Evolutionary conservation across 805 yeast species (phyloP).

Genomic region (Nakazawaea ishiwadae): DNA sequence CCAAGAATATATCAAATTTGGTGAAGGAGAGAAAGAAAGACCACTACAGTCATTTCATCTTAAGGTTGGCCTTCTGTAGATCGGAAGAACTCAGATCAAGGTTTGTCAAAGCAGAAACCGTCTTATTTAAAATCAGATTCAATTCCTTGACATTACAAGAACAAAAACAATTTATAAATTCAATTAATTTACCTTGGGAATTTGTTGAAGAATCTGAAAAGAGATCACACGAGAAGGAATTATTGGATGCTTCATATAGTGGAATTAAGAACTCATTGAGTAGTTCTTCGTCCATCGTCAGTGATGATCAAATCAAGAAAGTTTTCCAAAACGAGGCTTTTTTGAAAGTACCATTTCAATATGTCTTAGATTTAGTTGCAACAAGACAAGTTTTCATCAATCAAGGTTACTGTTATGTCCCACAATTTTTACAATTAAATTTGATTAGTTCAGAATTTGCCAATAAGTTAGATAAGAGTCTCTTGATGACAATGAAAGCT

Average conservation of each 20-base stretch:
- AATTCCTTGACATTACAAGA: slow-evolving; percentile 58
- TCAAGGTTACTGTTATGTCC: slow-evolving; percentile 78
- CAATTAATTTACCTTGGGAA: slow-evolving; percentile 68
- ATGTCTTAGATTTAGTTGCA: slow-evolving; percentile 72
- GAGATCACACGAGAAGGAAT: slow-evolving; percentile 35
- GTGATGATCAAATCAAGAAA: slow-evolving; percentile 47
- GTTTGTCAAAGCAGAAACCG: slow-evolving; percentile 72
- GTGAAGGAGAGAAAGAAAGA: slow-evolving; percentile 75
- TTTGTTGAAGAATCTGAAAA: slow-evolving; percentile 63
- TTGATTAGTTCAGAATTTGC: slow-evolving; percentile 68
- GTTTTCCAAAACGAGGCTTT: slow-evolving; percentile 59
- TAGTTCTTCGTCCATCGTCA: slow-evolving; percentile 21
- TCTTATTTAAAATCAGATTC: slow-evolving; percentile 71
- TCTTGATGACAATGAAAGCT: slow-evolving; percentile 67
- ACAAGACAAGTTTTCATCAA: slow-evolving; percentile 64
- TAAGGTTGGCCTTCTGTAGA: slow-evolving; percentile 86
- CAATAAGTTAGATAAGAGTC: slow-evolving; percentile 41
- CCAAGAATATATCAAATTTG: slow-evolving; percentile 30
- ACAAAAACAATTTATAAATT: slow-evolving; percentile 63
- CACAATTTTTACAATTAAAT: slow-evolving; percentile 72
- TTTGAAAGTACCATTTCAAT: slow-evolving; percentile 84
- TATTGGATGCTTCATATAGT: slow-evolving; percentile 51
- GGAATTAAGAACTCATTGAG: slow-evolving; percentile 34
- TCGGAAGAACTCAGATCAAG: slow-evolving; percentile 76
- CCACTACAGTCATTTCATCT: slow-evolving; percentile 85